A percentile compares a stretch with the other conserved stretches of the same genome.
phyloP scores from a whole-genome alignment of 768 basidiomycete genomes.

The Russula brevipes region DNA sequence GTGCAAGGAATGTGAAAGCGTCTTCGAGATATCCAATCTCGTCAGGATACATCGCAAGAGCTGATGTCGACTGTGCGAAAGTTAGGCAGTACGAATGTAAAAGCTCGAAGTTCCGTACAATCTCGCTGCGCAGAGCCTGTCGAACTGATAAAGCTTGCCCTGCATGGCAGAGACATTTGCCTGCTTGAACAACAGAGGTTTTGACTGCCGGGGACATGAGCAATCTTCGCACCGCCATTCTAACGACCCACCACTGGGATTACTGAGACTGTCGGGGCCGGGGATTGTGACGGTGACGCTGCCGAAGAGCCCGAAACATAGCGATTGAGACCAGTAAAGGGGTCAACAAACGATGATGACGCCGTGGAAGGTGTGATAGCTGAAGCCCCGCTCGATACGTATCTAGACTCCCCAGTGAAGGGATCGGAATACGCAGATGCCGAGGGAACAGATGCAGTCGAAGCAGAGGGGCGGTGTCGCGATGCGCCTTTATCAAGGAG shows the following conservation, averaged over 20 bases:
- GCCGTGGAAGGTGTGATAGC: slow-evolving; percentile 32
- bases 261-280: slow-evolving; percentile 2
- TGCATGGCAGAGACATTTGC: slow-evolving; percentile 76
- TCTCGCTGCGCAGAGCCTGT: slow-evolving; percentile 63
- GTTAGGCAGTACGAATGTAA: slow-evolving; percentile 1
- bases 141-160: slow-evolving; percentile 69
- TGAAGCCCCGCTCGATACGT: slow-evolving; percentile 38
- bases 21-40: slow-evolving; percentile 57
- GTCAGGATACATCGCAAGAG: slow-evolving; percentile 65
- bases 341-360: slow-evolving; percentile 25
- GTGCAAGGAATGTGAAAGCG: slow-evolving; percentile 53
- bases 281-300: slow-evolving; percentile 7
- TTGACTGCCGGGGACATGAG: slow-evolving; percentile 40
- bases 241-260: slow-evolving; percentile 22
- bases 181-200: slow-evolving; percentile 76
- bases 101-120: slow-evolving; percentile 43
- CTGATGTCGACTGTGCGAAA: slow-evolving; percentile 53
- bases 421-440: slow-evolving; percentile 53
- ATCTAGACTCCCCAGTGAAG: slow-evolving; percentile 67
- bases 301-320: slow-evolving; percentile 17
- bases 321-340: slow-evolving; percentile 24
- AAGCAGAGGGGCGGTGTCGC: slow-evolving; percentile 32
- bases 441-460: slow-evolving; percentile 31
- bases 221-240: not conserved
- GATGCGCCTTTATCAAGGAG: slow-evolving; percentile 30